These are phyloP conservation scores for Phalaenopsis equestris DNA, from an alignment of 106 monocot species.

Conservation along the genomic window DNA sequence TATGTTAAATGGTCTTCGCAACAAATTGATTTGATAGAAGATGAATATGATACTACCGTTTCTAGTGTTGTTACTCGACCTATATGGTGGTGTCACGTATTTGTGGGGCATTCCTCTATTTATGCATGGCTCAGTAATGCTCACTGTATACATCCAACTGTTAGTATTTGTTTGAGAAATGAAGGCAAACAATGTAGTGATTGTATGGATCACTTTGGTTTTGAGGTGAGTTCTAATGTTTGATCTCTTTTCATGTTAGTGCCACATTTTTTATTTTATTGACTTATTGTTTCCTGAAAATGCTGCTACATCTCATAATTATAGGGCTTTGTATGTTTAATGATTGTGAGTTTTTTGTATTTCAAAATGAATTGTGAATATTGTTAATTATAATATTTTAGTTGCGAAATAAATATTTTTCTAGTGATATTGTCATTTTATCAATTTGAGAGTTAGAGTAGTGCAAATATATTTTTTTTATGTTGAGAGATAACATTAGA, in stretches of 20 bases:
- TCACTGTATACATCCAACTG: slow-evolving; percentile 86
- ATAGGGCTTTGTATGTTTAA: neutral
- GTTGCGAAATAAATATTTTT: no score
- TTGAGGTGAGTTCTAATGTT: slow-evolving; percentile 61
- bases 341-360: neutral
- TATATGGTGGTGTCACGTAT: slow-evolving; percentile 96
- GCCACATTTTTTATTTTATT: no score
- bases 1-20: slow-evolving; percentile 50
- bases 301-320: no score
- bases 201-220: slow-evolving; percentile 85
- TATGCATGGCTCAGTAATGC: slow-evolving; percentile 65
- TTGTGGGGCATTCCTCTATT: slow-evolving; percentile 39
- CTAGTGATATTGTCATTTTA: no score
- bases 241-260: neutral
- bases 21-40: slow-evolving; percentile 37
- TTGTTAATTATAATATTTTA: no score
- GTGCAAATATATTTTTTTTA: no score
- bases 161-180: slow-evolving; percentile 73
- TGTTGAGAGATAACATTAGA: no score
- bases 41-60: slow-evolving; percentile 68
- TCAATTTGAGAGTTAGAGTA: no score
- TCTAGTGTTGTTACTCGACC: slow-evolving; percentile 78
- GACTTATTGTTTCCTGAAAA: no score
- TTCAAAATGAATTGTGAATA: neutral
- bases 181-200: slow-evolving; percentile 86